These are phyloP conservation scores for Globisporangium perplexum DNA, from an alignment of 352 stramenopile genomes.

Conservation along the genomic window DNA sequence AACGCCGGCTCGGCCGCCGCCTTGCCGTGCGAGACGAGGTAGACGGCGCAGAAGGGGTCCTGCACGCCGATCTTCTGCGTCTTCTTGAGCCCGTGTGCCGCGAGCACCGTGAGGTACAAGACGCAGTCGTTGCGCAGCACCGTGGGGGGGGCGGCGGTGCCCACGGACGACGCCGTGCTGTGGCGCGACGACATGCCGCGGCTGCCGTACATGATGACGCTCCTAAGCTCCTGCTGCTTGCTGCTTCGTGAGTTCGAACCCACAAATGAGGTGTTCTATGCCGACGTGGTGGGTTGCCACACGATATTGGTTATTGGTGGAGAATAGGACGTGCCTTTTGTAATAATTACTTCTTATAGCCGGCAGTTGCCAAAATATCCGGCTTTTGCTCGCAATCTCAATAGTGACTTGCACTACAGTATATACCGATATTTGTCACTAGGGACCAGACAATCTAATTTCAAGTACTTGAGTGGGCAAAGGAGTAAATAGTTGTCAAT, in stretches of 20 bases:
- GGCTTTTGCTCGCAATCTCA: too few relatives aligned
- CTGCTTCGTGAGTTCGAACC: neutral
- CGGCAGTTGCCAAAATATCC: too few relatives aligned
- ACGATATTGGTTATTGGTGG: too few relatives aligned
- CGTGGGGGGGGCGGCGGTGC: neutral
- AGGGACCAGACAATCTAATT: too few relatives aligned
- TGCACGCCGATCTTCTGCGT: conserved; percentile 68
- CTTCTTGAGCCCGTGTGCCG: conserved; percentile 56
- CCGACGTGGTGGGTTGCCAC: neutral
- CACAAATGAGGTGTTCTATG: neutral
- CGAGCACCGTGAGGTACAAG: conserved; percentile 61
- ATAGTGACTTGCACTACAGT: too few relatives aligned
- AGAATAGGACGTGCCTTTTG: too few relatives aligned
- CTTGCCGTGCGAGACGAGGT: conserved; percentile 47
- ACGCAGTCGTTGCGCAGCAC: conserved; percentile 65
- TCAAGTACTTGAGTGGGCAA: too few relatives aligned
- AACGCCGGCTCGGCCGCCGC: conserved; percentile 49
- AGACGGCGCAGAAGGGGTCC: conserved; percentile 64
- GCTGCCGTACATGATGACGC: conserved; percentile 9
- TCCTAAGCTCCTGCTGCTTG: neutral
- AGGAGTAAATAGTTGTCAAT: too few relatives aligned
- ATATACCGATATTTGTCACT: too few relatives aligned
- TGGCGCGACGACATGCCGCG: conserved; percentile 9
- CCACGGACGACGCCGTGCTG: conserved; percentile 9
- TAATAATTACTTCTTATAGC: too few relatives aligned